Conservation (phyloP, 257 asterid genomes). For the Nicotiana paniculata region DNA sequence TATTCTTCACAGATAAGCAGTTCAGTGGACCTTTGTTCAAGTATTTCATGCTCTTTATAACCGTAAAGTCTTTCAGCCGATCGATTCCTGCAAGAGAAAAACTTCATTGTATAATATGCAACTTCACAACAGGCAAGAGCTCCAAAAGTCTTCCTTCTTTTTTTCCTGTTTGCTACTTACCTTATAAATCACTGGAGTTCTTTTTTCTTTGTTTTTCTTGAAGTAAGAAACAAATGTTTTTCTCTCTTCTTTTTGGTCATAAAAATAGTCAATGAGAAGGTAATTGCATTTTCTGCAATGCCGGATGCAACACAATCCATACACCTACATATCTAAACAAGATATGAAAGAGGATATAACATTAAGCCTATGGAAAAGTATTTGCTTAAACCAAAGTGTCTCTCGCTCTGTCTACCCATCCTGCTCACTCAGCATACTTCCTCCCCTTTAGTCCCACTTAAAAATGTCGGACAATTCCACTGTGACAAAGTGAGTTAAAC, state of each 20-base stretch:
- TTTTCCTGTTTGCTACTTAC: too few species aligned
- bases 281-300: too few species aligned
- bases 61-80: conserved; percentile 77
- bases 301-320: too few species aligned
- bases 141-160: too few species aligned
- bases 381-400: background rate
- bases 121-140: background rate
- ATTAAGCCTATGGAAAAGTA: background rate
- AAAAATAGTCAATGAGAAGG: too few species aligned
- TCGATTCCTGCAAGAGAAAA: conserved; percentile 44
- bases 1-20: conserved; percentile 46
- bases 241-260: too few species aligned
- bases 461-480: background rate
- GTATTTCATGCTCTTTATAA: conserved; percentile 52
- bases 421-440: background rate
- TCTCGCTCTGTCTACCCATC: background rate
- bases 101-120: background rate
- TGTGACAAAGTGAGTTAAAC: background rate
- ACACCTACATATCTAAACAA: background rate
- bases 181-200: too few species aligned
- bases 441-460: background rate
- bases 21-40: conserved; percentile 38
- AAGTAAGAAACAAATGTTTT: too few species aligned
- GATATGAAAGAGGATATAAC: background rate
- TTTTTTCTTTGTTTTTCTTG: too few species aligned